Conservation (phyloP, 2,329 filamentous ascomycete genomes). For the Alternaria infectoria region DNA sequence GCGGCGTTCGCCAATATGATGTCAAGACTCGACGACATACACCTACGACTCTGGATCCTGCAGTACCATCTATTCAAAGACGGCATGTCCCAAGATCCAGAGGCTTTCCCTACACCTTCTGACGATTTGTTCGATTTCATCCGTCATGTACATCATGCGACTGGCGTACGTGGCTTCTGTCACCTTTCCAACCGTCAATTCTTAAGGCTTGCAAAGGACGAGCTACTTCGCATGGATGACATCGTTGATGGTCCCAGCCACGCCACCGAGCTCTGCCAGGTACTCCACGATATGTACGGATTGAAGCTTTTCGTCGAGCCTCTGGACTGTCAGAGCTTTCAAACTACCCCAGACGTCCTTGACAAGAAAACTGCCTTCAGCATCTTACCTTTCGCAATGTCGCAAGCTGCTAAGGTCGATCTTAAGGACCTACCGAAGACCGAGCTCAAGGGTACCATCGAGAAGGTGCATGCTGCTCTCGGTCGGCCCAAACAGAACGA, state of each 20-base stretch:
- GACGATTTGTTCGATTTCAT: constrained; percentile 81
- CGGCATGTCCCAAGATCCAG: constrained; percentile 70
- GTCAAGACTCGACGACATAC: constrained; percentile 81
- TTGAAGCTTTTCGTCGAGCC: constrained; percentile 46
- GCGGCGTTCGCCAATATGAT: constrained; percentile 57
- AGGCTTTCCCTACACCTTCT: constrained; percentile 68
- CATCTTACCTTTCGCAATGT: constrained; percentile 82
- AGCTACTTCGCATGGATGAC: constrained; percentile 77
- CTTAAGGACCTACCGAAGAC: constrained; percentile 93
- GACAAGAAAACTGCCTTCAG: constrained; percentile 81
- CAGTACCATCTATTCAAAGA: constrained; percentile 82
- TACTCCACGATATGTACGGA: constrained; percentile 54
- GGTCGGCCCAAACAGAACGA: constrained; percentile 77
- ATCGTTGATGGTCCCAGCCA: constrained; percentile 70
- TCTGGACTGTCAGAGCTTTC: constrained; percentile 65
- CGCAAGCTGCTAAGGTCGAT: constrained; percentile 80
- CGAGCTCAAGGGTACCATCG: constrained; percentile 86
- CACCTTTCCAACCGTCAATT: constrained; percentile 86
- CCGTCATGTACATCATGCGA: constrained; percentile 79
- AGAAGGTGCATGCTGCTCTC: constrained; percentile 89
- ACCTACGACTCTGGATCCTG: constrained; percentile 85
- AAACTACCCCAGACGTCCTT: constrained; percentile 74
- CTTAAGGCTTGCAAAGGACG: constrained; percentile 84
- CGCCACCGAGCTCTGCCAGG: constrained; percentile 81
- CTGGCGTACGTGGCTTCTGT: constrained; percentile 85